Evolutionary conservation across 495 filamentous ascomycete genomes (phyloP).

Genomic region (Aspergillus saccharolyticus): DNA sequence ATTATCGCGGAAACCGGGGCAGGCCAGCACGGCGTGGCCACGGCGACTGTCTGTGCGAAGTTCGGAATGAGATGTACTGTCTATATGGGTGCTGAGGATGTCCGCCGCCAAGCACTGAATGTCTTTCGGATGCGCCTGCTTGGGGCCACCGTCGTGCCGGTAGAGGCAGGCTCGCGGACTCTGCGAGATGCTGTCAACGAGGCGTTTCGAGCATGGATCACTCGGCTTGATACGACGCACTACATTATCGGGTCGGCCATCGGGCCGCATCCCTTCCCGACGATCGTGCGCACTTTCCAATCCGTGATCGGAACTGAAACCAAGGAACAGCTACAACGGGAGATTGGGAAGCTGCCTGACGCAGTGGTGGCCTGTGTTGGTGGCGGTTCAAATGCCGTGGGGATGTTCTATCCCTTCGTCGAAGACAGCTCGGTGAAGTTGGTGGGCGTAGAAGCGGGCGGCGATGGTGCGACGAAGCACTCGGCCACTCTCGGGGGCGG

Average conservation of each 20-base stretch:
- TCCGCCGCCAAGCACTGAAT: slow-evolving; percentile 87
- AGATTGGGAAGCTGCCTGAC: slow-evolving; percentile 83
- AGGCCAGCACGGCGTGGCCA: slow-evolving; percentile 95
- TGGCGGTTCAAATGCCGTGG: slow-evolving; percentile 83
- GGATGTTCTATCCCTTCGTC: slow-evolving; percentile 96
- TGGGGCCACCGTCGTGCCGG: slow-evolving; percentile 79
- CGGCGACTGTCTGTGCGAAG: slow-evolving; percentile 92
- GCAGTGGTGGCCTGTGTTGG: slow-evolving; percentile 96
- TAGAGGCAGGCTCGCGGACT: slow-evolving; percentile 79
- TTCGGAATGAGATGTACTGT: slow-evolving; percentile 95
- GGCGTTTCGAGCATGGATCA: slow-evolving; percentile 83
- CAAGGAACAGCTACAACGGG: slow-evolving; percentile 75
- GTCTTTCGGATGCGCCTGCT: slow-evolving; percentile 97
- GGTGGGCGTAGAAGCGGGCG: slow-evolving; percentile 92
- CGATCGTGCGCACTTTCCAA: slow-evolving; percentile 94
- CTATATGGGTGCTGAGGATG: slow-evolving; percentile 95
- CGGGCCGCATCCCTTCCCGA: slow-evolving; percentile 92
- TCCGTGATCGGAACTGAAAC: slow-evolving; percentile 91
- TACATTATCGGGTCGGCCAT: slow-evolving; percentile 96
- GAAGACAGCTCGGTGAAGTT: slow-evolving; percentile 80
- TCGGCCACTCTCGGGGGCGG: slow-evolving; percentile 84
- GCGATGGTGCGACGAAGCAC: slow-evolving; percentile 94
- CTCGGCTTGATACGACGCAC: slow-evolving; percentile 80
- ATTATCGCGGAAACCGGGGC: slow-evolving; percentile 96
- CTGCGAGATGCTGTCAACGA: slow-evolving; percentile 96